A percentile compares a stretch with the other conserved stretches of the same genome.
These are phyloP conservation scores for Sistotremastrum suecicum DNA, from an alignment of 768 basidiomycete genomes.

Conservation along the genomic window DNA sequence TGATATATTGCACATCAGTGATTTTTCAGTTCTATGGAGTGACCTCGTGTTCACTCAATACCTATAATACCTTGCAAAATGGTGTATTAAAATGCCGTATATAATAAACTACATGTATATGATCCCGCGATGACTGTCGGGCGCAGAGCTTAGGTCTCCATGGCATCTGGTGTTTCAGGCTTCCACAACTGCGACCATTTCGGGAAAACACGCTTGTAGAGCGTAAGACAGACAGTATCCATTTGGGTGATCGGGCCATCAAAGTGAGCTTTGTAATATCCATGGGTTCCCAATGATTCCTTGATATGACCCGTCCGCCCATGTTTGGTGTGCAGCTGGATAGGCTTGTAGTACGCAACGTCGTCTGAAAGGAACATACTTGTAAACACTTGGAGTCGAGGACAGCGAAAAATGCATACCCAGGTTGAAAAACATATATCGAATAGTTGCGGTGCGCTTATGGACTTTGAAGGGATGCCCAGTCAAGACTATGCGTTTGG, in stretches of 20 bases:
- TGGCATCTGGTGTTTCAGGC: constrained; percentile 8
- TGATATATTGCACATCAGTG: no score
- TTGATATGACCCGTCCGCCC: constrained; percentile 81
- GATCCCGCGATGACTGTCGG: background rate
- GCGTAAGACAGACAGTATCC: constrained; percentile 91
- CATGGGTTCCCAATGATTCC: constrained; percentile 92
- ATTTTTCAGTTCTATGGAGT: no score
- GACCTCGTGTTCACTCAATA: no score
- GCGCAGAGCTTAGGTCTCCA: constrained; percentile 5
- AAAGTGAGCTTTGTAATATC: constrained; percentile 94
- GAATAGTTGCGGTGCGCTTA: constrained; percentile 91
- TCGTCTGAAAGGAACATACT: constrained; percentile 39
- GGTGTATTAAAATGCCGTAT: no score
- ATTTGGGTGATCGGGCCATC: constrained; percentile 89
- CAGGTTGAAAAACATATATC: constrained; percentile 96
- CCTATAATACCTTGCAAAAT: no score
- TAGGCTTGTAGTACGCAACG: constrained; percentile 82
- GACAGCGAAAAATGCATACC: constrained; percentile 26
- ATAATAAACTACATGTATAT: background rate
- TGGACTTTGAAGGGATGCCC: constrained; percentile 96
- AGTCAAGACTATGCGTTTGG: constrained; percentile 89
- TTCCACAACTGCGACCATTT: constrained; percentile 60
- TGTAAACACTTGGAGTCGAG: constrained; percentile 2
- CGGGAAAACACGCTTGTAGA: constrained; percentile 93
- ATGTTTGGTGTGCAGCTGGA: constrained; percentile 85